A percentile compares a stretch with the other conserved stretches of the same genome.
Conservation (phyloP, 805 yeast genomes). For the Debaryomyces tyrocola region DNA sequence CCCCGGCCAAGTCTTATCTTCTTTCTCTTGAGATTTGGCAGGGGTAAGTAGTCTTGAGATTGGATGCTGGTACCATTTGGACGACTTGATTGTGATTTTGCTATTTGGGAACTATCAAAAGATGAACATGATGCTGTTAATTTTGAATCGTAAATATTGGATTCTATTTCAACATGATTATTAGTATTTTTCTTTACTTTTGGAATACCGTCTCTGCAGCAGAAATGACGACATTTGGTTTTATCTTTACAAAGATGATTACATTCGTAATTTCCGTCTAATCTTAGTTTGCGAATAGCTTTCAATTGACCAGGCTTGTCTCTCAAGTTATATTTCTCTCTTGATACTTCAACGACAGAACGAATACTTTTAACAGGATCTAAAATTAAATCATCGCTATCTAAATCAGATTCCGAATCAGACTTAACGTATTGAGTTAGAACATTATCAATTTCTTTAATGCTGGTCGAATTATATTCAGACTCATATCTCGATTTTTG, state of each 20-base stretch:
- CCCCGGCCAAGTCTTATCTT: not conserved
- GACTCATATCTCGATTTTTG: not conserved
- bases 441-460: not conserved
- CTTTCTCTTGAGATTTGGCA: not conserved
- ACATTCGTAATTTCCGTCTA: constrained; percentile 38
- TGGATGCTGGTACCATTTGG: not conserved
- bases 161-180: not conserved
- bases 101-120: not conserved
- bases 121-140: not conserved
- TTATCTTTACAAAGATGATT: constrained; percentile 44
- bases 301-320: not conserved
- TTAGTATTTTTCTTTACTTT: not conserved
- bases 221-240: constrained; percentile 43
- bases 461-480: not conserved
- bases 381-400: not conserved
- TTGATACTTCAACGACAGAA: not conserved
- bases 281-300: constrained; percentile 2
- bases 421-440: not conserved
- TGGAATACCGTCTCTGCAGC: constrained; percentile 45
- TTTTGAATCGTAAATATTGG: not conserved
- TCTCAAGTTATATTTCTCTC: not conserved
- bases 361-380: not conserved
- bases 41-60: not conserved
- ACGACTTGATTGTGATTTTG: not conserved
- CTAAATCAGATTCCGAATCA: not conserved